Percentiles rank a stretch among this genome's conserved stretches.
Conservation (phyloP, 352 stramenopile species). For the Thraustochytrium sp. region DNA sequence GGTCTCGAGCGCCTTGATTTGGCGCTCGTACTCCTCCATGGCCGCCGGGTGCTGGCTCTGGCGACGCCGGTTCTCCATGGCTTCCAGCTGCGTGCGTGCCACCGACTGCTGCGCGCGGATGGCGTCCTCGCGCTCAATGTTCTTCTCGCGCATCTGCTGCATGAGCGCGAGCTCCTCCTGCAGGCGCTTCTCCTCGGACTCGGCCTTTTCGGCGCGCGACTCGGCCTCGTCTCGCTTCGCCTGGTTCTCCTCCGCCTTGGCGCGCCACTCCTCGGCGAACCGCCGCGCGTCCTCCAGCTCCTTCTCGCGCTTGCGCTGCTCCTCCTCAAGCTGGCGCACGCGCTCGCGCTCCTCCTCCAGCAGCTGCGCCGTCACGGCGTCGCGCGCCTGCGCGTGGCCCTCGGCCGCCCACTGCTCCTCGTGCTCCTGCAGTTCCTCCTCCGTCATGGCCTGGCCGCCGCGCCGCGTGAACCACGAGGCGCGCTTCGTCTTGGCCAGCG, state of each 20-base stretch:
- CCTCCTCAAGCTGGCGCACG: constrained; percentile 8
- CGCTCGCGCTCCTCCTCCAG: constrained; percentile 10
- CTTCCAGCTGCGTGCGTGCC: constrained; percentile 20
- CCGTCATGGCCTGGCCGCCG: background rate
- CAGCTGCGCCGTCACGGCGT: background rate
- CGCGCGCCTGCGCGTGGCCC: background rate
- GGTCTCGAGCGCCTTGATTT: constrained; percentile 32
- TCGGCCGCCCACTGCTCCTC: constrained; percentile 5
- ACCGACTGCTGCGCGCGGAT: background rate
- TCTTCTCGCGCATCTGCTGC: constrained; percentile 21
- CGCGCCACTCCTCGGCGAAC: constrained; percentile 24
- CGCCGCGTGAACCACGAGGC: background rate
- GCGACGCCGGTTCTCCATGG: background rate
- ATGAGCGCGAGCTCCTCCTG: constrained; percentile 13
- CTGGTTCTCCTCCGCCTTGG: constrained; percentile 11
- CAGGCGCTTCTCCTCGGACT: background rate
- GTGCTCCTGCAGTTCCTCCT: background rate
- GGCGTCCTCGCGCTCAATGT: constrained; percentile 34
- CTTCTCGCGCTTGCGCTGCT: background rate
- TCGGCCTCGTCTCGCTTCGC: constrained; percentile 10
- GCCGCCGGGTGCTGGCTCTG: constrained; percentile 31
- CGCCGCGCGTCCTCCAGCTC: background rate
- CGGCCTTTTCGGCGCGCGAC: background rate
- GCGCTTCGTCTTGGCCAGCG: background rate
- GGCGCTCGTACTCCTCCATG: constrained; percentile 19